Percentiles rank a stretch among this genome's conserved stretches.
phyloP scores from a whole-genome alignment of 2,329 filamentous ascomycete species.

The Trichoderma aggressivum region DNA sequence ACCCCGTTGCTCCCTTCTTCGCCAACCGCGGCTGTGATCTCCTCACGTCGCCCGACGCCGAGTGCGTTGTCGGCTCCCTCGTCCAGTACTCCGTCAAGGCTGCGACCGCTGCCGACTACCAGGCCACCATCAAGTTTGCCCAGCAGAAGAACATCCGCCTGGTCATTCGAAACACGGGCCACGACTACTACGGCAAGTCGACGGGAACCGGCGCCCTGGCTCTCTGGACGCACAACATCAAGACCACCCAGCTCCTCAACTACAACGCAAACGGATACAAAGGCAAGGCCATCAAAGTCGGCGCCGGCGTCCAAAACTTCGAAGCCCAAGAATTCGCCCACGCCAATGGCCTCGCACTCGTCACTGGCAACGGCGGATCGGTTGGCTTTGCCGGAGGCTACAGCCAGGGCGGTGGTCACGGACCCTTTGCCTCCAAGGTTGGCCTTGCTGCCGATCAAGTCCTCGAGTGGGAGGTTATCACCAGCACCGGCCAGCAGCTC shows the following conservation, averaged over 20 bases:
- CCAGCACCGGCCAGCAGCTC: constrained; percentile 45
- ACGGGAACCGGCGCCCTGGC: constrained; percentile 40
- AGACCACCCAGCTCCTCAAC: constrained; percentile 37
- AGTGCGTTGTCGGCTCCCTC: not conserved
- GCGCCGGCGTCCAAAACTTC: constrained; percentile 49
- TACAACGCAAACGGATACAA: constrained; percentile 44
- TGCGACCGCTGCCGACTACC: not conserved
- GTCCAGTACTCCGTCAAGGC: constrained; percentile 21
- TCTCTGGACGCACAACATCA: constrained; percentile 40
- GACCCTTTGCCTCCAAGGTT: constrained; percentile 48
- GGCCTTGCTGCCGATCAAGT: constrained; percentile 60
- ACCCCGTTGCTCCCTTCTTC: constrained; percentile 10
- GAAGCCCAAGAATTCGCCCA: constrained; percentile 46
- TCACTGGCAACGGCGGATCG: constrained; percentile 53
- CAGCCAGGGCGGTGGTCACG: constrained; percentile 59
- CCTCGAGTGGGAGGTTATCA: constrained; percentile 55
- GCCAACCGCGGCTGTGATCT: constrained; percentile 13
- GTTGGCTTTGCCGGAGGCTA: constrained; percentile 60
- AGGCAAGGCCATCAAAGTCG: constrained; percentile 52
- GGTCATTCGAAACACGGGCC: constrained; percentile 32
- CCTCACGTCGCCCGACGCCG: not conserved
- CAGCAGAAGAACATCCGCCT: constrained; percentile 42
- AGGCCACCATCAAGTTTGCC: constrained; percentile 31
- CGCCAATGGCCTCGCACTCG: constrained; percentile 44
- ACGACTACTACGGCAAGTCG: constrained; percentile 35